Base-by-base conservation (phyloP, 2,329 filamentous ascomycete genomes). In the Aspergillus proliferans region DNA sequence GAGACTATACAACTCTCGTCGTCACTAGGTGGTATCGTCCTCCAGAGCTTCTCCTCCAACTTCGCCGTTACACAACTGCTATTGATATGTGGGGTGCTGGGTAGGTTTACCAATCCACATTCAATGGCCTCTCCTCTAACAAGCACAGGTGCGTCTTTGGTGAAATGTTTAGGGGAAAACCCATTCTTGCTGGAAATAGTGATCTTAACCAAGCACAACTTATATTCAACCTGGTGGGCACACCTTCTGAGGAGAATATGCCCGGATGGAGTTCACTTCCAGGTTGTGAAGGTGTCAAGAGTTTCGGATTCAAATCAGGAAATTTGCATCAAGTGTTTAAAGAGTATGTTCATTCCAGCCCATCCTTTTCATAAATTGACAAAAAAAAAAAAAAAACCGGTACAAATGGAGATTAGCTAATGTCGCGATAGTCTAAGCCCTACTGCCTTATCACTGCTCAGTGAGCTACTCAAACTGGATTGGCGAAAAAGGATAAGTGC, bases 31-130 rank as follows among this genome's bases (percentile, higher is more conserved):
- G 93, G 93, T 98, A 98, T 67, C 80, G 93, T 21, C 93, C 93
- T 30, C 93, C 93, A 0, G 93, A 98, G 76, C 77, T 98, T 36
- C 76, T 98, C 28, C 78, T 98, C 44, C 87, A 92, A 55, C 77
- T 98, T 28, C 85, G 90, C 60, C 83, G 83, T 57, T 98, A 98
- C 70, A 98, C 93, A n/a, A 89, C 91, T 12, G 91, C 93, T 8
- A 96, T 98, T 61, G 93, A 98, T 69, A 83, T 98, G 72, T 98
- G 93, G 93, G 93, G 93, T 59, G 92, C 96, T 58, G 93, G 92
- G 87, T 91, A 76, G 74, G 83, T 67, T 46, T 46, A 18, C 46
- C 14, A 8, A 22, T 48, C 8, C 45, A 12, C 8, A n/a, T 5
- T 43, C 6, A 6, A 22, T 53, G n/a, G 33, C 46, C 39, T 36